phyloP scores from a whole-genome alignment of 148 eudicot species.

The Chenopodium suecicum region DNA sequence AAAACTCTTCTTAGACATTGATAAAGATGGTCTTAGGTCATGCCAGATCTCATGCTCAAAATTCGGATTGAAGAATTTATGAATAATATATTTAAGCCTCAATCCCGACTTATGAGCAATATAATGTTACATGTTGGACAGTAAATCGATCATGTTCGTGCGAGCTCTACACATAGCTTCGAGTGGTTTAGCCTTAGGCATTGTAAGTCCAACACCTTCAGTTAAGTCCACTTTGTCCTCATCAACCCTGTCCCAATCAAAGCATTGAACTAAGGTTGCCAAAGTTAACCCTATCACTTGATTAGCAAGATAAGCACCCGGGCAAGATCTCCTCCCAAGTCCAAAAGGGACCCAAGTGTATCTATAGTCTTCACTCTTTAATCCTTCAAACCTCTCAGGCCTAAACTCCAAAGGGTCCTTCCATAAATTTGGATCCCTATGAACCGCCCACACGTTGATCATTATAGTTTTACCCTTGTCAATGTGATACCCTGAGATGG shows the following conservation, averaged over 20 bases:
- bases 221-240: conserved; percentile 14
- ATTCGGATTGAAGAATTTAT: too few relatives aligned
- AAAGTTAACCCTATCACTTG: conserved; percentile 16
- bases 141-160: conserved; percentile 1
- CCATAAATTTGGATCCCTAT: conserved; percentile 21
- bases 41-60: too few relatives aligned
- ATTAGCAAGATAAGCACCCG: conserved; percentile 20
- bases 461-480: conserved; percentile 14
- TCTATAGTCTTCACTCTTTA: conserved; percentile 9
- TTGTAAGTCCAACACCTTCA: conserved; percentile 28
- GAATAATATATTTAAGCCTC: not conserved
- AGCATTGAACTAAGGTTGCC: conserved; percentile 29
- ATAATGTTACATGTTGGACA: not conserved
- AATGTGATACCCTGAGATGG: conserved; percentile 20
- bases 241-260: conserved; percentile 27
- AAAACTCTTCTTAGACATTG: too few relatives aligned
- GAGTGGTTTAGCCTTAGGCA: conserved; percentile 27
- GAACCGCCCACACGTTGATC: conserved; percentile 27
- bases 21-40: too few relatives aligned
- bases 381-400: conserved; percentile 22
- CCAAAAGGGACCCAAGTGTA: conserved; percentile 26
- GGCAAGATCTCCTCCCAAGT: conserved; percentile 27
- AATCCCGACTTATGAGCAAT: not conserved
- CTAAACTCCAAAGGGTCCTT: conserved; percentile 16
- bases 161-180: conserved; percentile 24